These are phyloP conservation scores for Blastocladiella emersonii DNA, from an alignment of 371 early-diverging fungal genomes.

Conservation along the genomic window DNA sequence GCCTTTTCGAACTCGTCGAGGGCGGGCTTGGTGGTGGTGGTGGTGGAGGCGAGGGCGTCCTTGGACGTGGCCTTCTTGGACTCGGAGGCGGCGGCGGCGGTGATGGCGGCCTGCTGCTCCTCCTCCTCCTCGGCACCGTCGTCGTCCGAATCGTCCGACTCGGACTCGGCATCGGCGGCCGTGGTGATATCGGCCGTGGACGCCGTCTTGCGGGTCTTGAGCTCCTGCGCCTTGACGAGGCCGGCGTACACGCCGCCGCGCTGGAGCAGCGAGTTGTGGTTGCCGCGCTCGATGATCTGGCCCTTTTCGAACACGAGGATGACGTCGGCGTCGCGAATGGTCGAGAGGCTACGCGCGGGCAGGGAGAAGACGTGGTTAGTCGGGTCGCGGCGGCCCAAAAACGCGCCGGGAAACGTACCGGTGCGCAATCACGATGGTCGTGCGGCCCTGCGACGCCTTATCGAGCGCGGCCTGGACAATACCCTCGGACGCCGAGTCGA, in stretches of 20 bases:
- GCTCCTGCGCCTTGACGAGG: slow-evolving; percentile 8
- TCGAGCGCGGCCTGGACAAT: slow-evolving; percentile 79
- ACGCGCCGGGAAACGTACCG: not conserved
- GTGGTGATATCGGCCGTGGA: not conserved
- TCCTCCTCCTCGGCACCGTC: too few relatives aligned
- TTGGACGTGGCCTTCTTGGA: not conserved
- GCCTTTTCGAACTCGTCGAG: not conserved
- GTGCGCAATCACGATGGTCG: slow-evolving; percentile 42
- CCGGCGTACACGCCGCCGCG: slow-evolving; percentile 14
- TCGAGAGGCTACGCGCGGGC: too few relatives aligned
- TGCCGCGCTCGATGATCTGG: slow-evolving; percentile 52
- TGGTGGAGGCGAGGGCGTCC: too few relatives aligned
- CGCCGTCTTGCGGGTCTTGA: not conserved
- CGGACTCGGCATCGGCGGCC: not conserved
- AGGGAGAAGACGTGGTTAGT: too few relatives aligned
- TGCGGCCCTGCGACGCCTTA: slow-evolving; percentile 47
- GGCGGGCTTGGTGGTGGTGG: not conserved
- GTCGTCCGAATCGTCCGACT: not conserved
- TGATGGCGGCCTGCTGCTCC: slow-evolving; percentile 32
- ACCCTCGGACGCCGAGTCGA: slow-evolving; percentile 81
- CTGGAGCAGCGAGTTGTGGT: slow-evolving; percentile 41
- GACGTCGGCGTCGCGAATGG: slow-evolving; percentile 60
- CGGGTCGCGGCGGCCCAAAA: too few relatives aligned
- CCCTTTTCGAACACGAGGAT: slow-evolving; percentile 71
- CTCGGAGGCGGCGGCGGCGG: slow-evolving; percentile 26